Percentiles rank a stretch among this genome's conserved stretches.
These are phyloP conservation scores for Phytophthora cajani DNA, from an alignment of 352 stramenopile species.

Conservation along the genomic window DNA sequence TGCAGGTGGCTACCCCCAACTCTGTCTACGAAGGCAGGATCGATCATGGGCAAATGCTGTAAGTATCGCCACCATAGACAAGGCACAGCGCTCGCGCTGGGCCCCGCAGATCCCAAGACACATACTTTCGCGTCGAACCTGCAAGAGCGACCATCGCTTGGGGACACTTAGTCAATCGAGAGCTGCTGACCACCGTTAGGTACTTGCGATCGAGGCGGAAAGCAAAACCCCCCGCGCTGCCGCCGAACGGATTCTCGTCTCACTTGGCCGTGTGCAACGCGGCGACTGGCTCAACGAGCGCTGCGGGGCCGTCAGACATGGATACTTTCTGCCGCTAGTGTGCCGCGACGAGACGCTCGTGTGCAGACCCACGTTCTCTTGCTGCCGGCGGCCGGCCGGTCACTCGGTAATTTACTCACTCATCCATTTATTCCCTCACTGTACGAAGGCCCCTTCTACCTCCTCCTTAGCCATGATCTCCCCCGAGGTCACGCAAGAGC, in stretches of 20 bases:
- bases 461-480: slow-evolving; percentile 36
- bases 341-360: slow-evolving; percentile 12
- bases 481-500: slow-evolving; percentile 44
- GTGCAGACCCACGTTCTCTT: slow-evolving; percentile 1
- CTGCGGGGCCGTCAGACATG: slow-evolving; percentile 5
- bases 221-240: neutral
- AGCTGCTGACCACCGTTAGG: neutral
- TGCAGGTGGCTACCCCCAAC: neutral
- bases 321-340: slow-evolving; percentile 17
- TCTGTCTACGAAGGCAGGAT: neutral
- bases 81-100: neutral
- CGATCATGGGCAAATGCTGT: neutral
- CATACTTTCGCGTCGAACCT: neutral
- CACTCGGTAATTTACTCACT: slow-evolving; percentile 30
- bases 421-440: neutral
- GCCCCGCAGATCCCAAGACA: neutral
- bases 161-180: neutral
- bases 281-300: slow-evolving; percentile 6
- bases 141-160: neutral
- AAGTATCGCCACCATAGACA: neutral
- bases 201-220: neutral
- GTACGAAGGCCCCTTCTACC: neutral
- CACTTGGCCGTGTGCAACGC: slow-evolving; percentile 7
- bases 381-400: neutral
- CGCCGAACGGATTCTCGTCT: slow-evolving; percentile 5